These are phyloP conservation scores for Nematocida parisii DNA, from an alignment of 371 early-diverging fungal genomes.

Conservation along the genomic window DNA sequence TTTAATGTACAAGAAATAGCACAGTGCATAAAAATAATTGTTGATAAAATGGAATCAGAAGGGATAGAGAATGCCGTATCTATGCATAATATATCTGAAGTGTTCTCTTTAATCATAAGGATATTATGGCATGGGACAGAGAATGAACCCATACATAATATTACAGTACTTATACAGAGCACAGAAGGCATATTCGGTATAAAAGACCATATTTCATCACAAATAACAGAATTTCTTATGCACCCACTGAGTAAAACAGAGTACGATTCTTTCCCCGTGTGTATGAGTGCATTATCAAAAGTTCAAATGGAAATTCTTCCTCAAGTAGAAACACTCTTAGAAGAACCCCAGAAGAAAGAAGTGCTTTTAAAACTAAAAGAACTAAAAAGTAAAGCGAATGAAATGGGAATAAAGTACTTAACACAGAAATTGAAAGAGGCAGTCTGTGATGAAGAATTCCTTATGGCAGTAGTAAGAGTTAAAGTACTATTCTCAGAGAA, in stretches of 20 bases:
- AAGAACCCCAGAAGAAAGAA: neutral
- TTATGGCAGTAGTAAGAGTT: constrained; percentile 36
- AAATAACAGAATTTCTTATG: constrained; percentile 14
- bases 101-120: neutral
- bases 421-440: neutral
- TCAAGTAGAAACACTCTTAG: neutral
- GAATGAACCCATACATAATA: neutral
- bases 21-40: neutral
- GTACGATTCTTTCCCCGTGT: neutral
- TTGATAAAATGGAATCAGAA: neutral
- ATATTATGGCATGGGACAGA: constrained; percentile 6
- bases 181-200: neutral
- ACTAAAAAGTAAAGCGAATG: neutral
- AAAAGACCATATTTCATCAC: neutral
- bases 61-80: neutral
- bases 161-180: neutral
- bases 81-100: neutral
- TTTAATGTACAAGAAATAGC: neutral
- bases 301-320: neutral
- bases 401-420: neutral
- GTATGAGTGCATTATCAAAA: neutral
- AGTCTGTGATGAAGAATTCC: constrained; percentile 28
- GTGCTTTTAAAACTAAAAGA: neutral
- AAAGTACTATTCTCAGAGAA: constrained; percentile 33
- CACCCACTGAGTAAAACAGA: neutral